phyloP scores from a whole-genome alignment of 2,329 filamentous ascomycete species.

The Nemania diffusa region DNA sequence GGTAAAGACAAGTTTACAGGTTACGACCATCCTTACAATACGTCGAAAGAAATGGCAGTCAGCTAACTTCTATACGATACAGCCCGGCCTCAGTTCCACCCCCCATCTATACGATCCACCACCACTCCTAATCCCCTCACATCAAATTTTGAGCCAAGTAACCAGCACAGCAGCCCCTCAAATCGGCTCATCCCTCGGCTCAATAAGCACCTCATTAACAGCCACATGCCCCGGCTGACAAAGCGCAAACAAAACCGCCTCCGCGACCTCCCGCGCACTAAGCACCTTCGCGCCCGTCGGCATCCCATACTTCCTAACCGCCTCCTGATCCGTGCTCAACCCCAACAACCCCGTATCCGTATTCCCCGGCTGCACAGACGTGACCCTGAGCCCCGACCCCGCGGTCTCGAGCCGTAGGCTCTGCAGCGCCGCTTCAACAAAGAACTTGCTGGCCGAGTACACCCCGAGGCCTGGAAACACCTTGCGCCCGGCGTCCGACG shows the following conservation, averaged over 20 bases:
- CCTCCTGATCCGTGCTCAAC: slow-evolving; percentile 81
- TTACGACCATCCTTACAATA: background rate
- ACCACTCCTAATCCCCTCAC: background rate
- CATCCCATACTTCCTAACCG: slow-evolving; percentile 81
- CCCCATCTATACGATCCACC: background rate
- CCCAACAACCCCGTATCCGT: slow-evolving; percentile 76
- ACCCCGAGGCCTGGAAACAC: slow-evolving; percentile 84
- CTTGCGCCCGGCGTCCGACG: slow-evolving; percentile 83
- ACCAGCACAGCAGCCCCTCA: slow-evolving; percentile 47
- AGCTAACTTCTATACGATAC: background rate
- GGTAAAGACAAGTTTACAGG: background rate
- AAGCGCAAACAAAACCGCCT: slow-evolving; percentile 78
- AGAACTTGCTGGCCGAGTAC: slow-evolving; percentile 86
- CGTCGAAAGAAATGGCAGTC: background rate
- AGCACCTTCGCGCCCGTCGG: slow-evolving; percentile 79
- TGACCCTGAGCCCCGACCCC: slow-evolving; percentile 77
- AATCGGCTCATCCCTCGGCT: slow-evolving; percentile 80
- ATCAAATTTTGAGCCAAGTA: background rate
- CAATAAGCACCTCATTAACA: slow-evolving; percentile 83
- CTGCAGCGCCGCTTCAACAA: slow-evolving; percentile 85
- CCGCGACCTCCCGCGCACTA: slow-evolving; percentile 77
- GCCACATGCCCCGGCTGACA: slow-evolving; percentile 79
- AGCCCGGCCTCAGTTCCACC: background rate
- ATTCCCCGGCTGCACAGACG: slow-evolving; percentile 81
- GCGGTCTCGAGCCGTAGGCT: slow-evolving; percentile 79